Evolutionary conservation across 208 protist species (phyloP), one percentile per base, ranked within the genome.

Genomic region (Leishmania aethiopica): DNA sequence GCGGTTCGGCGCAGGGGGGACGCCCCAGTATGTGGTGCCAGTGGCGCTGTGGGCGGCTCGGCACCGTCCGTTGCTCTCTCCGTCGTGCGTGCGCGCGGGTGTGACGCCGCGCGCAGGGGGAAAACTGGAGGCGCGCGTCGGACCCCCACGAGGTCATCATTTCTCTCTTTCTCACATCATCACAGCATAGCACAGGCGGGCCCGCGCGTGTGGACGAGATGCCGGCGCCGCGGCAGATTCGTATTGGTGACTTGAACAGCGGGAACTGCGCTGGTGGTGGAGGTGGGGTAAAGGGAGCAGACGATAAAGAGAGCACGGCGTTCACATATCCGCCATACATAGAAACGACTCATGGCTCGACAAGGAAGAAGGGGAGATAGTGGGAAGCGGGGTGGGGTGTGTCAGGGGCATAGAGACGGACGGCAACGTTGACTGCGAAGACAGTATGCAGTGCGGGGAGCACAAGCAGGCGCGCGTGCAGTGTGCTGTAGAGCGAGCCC

Each of bases 1-100:
- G 57, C 37, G 59, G 78, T 57, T 32, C 71, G 71, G 67, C 78
- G 69, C 69, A 59, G 71, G 73, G 71, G 55, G 59, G 75, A 74
- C 57, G 59, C 72, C 79, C 73, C 71, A 42, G 71, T 69, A 28
- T 77, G 49, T 62, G 72, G 79, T 77, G 79, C 79, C 79, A 62
- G 79, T 83, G 79, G 79, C 73, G 79, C 79, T 83, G 72, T 59
- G 59, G 55, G 79, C 79, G 79, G 79, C 79, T 74, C 79, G 79
- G 79, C 79, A 83, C 79, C 79, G 79, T 83, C 79, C 70, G 72
- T 60, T 75, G 70, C 40, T 57, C 22, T 59, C 28, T 28, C 47
- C 77, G 66, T 49, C 72, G 51, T 51, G 70, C 72, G 72, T 64
- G 79, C 64, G 73, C 79, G 60, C 79, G 79, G 79, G 59, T 71